phyloP scores from a whole-genome alignment of 495 filamentous ascomycete species.

The Talaromyces nanjingensis region DNA sequence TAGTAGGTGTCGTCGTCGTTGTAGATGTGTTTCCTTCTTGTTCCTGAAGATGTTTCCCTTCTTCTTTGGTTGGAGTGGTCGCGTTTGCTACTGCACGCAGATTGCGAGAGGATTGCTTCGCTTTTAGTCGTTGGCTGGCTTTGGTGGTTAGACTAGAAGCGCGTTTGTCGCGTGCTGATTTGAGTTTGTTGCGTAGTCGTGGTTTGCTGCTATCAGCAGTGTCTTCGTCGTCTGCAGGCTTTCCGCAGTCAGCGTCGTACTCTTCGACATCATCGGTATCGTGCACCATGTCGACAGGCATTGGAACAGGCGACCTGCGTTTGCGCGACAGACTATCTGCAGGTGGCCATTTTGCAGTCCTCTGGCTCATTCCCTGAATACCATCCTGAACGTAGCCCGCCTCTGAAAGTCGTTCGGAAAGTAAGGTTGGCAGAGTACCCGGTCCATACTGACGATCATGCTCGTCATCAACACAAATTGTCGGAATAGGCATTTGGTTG shows the following conservation, averaged over 20 bases:
- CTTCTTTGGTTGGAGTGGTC: constrained; percentile 6
- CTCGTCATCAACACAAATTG: constrained; percentile 25
- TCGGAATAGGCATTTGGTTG: constrained; percentile 17
- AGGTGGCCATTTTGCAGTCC: constrained; percentile 13
- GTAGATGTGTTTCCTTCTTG: constrained; percentile 7
- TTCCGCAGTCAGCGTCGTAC: constrained; percentile 8
- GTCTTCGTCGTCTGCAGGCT: not conserved
- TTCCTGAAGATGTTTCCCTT: constrained; percentile 7
- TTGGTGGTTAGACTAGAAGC: not conserved
- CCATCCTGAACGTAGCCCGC: not conserved
- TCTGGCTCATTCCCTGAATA: not conserved
- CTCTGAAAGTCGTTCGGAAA: constrained; percentile 50
- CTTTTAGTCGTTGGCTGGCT: constrained; percentile 10
- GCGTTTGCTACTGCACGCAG: constrained; percentile 14
- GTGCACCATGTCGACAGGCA: constrained; percentile 19
- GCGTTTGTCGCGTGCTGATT: constrained; percentile 7
- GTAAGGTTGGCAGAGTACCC: constrained; percentile 50
- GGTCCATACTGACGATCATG: constrained; percentile 45
- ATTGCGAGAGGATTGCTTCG: constrained; percentile 23
- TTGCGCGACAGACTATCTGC: constrained; percentile 36
- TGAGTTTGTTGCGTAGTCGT: constrained; percentile 1
- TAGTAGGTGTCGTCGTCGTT: constrained; percentile 7
- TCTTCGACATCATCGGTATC: not conserved
- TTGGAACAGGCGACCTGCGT: constrained; percentile 26
- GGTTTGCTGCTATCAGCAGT: too few species aligned